Base-by-base conservation (phyloP, 2,329 filamentous ascomycete genomes). In the Nemania sp. region DNA sequence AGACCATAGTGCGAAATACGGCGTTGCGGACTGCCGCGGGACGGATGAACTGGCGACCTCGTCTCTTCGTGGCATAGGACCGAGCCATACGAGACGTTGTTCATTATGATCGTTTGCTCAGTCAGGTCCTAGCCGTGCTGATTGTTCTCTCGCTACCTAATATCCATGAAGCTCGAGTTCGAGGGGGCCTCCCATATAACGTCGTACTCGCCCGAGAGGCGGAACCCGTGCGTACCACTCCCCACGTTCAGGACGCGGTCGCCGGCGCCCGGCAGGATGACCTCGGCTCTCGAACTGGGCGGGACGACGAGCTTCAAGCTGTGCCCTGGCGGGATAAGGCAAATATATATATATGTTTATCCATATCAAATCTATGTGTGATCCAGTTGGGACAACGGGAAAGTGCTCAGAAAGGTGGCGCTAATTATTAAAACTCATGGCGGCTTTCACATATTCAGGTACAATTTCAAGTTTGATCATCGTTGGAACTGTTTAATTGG, bases 371-470 rank as follows among this genome's bases (percentile, higher is more conserved):
- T n/a, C n/a, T n/a, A n/a, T n/a, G n/a, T n/a, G n/a, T n/a, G n/a
- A n/a, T n/a, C n/a, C n/a, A n/a, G n/a, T n/a, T n/a, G n/a, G n/a
- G n/a, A n/a, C n/a, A 53, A 84, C n/a, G n/a, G 79, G 66, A 80
- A 78, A 64, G 79, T 80, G 62, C 85, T 86, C 70, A 82, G 81
- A 20, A 69, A 74, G 59, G 77, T 75, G 63, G 82, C 86, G 68
- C 76, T 86, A 29, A 29, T 4, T 29, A 7, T 29, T 7, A 7
- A 7, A 3, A 3, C 25, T 29, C 4, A n/a, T 3, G 25, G 25
- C 25, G 25, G 25, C 3, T 29, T 29, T 29, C 25, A 39, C 35
- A 39, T 4, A 39, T 66, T 66, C 17, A 63, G 65, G 3, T 67
- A 66, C 21, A 48, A 63, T 15, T 39, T 11, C 4, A 39, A 20